These are phyloP conservation scores for Gypsophila paniculata DNA, from an alignment of 179 eudicot genomes.

Conservation along the genomic window DNA sequence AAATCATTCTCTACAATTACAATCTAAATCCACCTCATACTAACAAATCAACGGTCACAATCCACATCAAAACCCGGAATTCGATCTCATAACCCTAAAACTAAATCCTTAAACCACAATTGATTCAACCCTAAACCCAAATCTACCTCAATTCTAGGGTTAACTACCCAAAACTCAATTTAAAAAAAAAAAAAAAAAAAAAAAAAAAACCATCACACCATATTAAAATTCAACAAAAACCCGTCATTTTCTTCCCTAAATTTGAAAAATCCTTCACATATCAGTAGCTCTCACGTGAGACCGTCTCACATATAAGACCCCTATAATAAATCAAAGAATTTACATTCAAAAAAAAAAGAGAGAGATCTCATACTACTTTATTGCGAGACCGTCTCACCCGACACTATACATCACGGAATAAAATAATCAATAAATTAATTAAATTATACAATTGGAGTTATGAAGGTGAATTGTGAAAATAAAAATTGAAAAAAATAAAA, in stretches of 20 bases:
- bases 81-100: constrained; percentile 1
- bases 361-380: too few species aligned
- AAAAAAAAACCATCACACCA: constrained; percentile 7
- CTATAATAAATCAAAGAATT: constrained; percentile 17
- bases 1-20: not conserved
- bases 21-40: not conserved
- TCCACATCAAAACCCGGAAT: constrained; percentile 7
- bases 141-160: constrained; percentile 23
- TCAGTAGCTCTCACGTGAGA: too few species aligned
- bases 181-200: too few species aligned
- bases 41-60: not conserved
- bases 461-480: too few species aligned
- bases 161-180: not conserved
- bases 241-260: constrained; percentile 21
- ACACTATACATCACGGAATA: too few species aligned
- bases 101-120: constrained; percentile 13
- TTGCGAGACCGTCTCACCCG: too few species aligned
- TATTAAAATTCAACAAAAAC: constrained; percentile 11
- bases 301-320: too few species aligned
- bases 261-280: not conserved
- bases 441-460: too few species aligned
- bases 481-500: too few species aligned
- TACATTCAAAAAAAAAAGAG: too few species aligned
- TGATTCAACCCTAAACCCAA: constrained; percentile 13
- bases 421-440: too few species aligned